These are phyloP conservation scores for Penicilliopsis zonata DNA, from an alignment of 495 filamentous ascomycete species.

Conservation along the genomic window DNA sequence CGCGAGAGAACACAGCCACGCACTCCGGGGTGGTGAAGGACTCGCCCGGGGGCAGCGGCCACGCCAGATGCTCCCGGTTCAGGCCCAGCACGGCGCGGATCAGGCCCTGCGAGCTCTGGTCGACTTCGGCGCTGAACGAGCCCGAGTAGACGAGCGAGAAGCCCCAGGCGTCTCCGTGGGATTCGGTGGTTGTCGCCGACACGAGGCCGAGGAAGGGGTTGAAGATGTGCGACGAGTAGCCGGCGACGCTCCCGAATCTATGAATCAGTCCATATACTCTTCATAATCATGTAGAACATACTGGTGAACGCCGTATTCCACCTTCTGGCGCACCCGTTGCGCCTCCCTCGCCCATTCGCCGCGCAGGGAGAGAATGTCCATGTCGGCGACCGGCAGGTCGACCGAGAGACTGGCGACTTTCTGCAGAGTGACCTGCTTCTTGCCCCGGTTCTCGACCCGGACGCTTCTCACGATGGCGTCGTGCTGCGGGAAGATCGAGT, in stretches of 20 bases:
- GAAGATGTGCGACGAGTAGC: conserved; percentile 42
- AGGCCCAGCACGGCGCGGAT: conserved; percentile 38
- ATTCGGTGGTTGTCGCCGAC: conserved; percentile 37
- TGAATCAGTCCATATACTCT: no score
- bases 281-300: no score
- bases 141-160: conserved; percentile 44
- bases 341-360: conserved; percentile 44
- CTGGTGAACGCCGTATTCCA: conserved; percentile 24
- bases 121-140: conserved; percentile 37
- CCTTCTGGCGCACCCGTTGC: conserved; percentile 20
- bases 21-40: conserved; percentile 40
- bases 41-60: conserved; percentile 30
- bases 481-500: conserved; percentile 41
- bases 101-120: conserved; percentile 42
- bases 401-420: conserved; percentile 39
- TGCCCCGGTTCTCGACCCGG: conserved; percentile 37
- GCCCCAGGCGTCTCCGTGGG: conserved; percentile 38
- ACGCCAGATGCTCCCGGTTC: conserved; percentile 38
- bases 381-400: conserved; percentile 38
- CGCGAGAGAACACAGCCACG: conserved; percentile 37
- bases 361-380: conserved; percentile 40
- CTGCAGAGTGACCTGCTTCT: conserved; percentile 30
- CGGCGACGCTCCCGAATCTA: conserved; percentile 37
- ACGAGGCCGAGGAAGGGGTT: conserved; percentile 42
- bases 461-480: conserved; percentile 42